Evolutionary conservation across 129 eudicot species (phyloP).

Genomic region (Artemisia tridentata): DNA sequence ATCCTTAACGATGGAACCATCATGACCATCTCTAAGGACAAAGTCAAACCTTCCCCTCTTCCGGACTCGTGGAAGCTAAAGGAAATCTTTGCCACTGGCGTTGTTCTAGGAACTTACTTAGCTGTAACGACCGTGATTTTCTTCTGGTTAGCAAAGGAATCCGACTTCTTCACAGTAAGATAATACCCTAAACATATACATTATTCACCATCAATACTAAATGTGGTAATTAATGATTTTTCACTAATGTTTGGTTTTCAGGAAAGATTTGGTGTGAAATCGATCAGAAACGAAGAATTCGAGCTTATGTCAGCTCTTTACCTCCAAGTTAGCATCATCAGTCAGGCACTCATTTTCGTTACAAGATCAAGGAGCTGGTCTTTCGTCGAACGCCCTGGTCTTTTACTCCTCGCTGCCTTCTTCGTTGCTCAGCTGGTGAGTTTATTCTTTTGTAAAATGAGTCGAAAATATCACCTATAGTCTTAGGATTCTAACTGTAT

Average conservation of each 20-base stretch:
- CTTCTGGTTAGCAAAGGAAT: constrained; percentile 68
- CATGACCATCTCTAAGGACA: constrained; percentile 90
- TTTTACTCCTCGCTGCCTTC: constrained; percentile 62
- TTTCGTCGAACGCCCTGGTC: constrained; percentile 78
- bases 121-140: constrained; percentile 83
- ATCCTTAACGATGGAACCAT: constrained; percentile 91
- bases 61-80: constrained; percentile 90
- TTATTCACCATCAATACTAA: too few species aligned
- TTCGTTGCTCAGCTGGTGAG: constrained; percentile 74
- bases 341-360: constrained; percentile 92
- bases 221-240: not conserved
- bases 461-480: not conserved
- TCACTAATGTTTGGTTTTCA: constrained; percentile 24
- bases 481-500: not conserved
- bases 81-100: constrained; percentile 88
- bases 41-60: constrained; percentile 78
- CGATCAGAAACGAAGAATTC: constrained; percentile 32
- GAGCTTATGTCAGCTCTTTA: constrained; percentile 81
- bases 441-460: not conserved
- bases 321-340: constrained; percentile 88
- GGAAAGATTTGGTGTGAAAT: constrained; percentile 60
- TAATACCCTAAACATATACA: not conserved
- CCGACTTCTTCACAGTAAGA: constrained; percentile 70
- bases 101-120: constrained; percentile 77
- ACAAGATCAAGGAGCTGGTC: constrained; percentile 94